These are phyloP conservation scores for Trametes coccinea DNA, from an alignment of 768 basidiomycete species.

Conservation along the genomic window DNA sequence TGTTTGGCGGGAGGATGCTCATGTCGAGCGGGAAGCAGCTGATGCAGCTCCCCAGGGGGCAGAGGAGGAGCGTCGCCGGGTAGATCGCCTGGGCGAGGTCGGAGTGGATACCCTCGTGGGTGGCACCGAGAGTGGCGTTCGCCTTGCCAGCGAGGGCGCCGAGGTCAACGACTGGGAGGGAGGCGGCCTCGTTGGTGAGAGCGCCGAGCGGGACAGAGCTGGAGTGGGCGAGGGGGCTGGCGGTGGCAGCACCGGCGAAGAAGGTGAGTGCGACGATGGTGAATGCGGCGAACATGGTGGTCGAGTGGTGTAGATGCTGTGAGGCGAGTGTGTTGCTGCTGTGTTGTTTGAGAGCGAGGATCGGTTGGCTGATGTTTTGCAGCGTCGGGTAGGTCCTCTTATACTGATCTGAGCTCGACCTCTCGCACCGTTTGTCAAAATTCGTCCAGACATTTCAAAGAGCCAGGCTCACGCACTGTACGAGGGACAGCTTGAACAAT, in stretches of 20 bases:
- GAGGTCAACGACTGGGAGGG: slow-evolving; percentile 1
- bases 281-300: slow-evolving; percentile 3
- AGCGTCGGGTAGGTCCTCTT: background rate
- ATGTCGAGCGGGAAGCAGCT: slow-evolving; percentile 6
- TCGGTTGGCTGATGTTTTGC: background rate
- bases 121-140: background rate
- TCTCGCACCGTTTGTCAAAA: background rate
- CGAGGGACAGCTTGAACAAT: no score
- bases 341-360: background rate
- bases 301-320: background rate
- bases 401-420: background rate
- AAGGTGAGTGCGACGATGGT: background rate
- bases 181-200: background rate
- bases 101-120: background rate
- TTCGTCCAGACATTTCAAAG: no score
- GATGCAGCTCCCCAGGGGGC: slow-evolving; percentile 7
- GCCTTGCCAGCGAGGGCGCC: background rate
- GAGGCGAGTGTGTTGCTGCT: background rate
- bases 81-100: background rate
- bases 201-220: background rate
- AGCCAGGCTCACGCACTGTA: no score
- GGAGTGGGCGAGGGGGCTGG: slow-evolving; percentile 39
- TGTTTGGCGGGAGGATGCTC: slow-evolving; percentile 5
- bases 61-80: slow-evolving; percentile 4
- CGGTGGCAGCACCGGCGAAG: background rate